Conservation (phyloP, 2,329 filamentous ascomycete genomes). For the Diplodia scrobiculata region DNA sequence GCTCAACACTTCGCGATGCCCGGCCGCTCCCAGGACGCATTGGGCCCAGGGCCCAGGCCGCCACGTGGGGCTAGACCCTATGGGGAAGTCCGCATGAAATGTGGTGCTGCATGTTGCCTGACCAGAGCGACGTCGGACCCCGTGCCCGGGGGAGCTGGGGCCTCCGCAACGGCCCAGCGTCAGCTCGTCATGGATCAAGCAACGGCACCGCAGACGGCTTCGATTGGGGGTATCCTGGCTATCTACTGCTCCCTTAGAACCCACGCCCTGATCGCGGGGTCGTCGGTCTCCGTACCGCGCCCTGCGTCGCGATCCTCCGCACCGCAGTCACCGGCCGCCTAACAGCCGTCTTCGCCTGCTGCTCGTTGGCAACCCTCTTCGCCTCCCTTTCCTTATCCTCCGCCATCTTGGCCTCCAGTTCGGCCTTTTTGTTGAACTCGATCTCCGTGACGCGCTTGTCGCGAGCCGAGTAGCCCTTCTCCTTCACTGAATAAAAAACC, state of each 20-base stretch:
- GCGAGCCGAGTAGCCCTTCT: conserved; percentile 89
- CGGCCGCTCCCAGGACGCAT: neutral
- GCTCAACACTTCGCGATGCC: conserved; percentile 27
- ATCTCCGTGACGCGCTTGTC: conserved; percentile 86
- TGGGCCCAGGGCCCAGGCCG: conserved; percentile 12
- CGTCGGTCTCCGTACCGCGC: conserved; percentile 23
- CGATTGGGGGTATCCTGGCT: conserved; percentile 13
- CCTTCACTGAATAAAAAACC: conserved; percentile 96
- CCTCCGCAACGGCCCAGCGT: neutral
- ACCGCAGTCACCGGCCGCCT: conserved; percentile 25
- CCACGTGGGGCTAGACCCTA: conserved; percentile 11
- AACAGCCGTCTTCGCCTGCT: conserved; percentile 31
- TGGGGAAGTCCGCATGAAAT: conserved; percentile 11
- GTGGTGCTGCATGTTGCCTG: conserved; percentile 14
- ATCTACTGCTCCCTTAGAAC: conserved; percentile 7
- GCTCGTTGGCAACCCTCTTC: conserved; percentile 49
- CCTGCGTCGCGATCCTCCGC: conserved; percentile 22
- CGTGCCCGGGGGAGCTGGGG: neutral
- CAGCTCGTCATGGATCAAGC: neutral
- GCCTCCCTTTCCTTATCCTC: conserved; percentile 74
- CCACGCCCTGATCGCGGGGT: conserved; percentile 18
- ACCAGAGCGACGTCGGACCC: conserved; percentile 13
- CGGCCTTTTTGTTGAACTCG: conserved; percentile 89
- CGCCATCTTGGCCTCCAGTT: conserved; percentile 90
- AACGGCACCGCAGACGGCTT: neutral